A percentile compares a stretch with the other conserved stretches of the same genome.
These are phyloP conservation scores for Marasmius sp. DNA, from an alignment of 1,284 basidiomycete genomes.

Conservation along the genomic window DNA sequence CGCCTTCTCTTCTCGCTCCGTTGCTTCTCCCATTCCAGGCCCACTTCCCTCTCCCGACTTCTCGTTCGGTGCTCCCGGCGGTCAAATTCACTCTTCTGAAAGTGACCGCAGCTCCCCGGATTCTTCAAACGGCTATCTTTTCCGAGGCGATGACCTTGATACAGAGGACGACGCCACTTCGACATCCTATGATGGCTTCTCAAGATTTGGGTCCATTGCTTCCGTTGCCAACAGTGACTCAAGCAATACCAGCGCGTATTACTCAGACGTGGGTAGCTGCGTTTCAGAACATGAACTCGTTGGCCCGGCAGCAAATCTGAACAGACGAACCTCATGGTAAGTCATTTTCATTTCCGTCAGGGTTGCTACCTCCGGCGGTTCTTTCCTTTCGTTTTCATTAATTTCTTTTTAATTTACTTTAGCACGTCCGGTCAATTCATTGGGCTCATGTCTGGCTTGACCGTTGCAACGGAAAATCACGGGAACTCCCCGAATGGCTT, in stretches of 20 bases:
- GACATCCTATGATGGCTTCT: conserved; percentile 44
- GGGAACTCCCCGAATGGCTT: conserved; percentile 28
- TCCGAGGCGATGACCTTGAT: conserved; percentile 42
- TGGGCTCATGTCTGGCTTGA: conserved; percentile 48
- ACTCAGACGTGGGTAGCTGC: conserved; percentile 47
- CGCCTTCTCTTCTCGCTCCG: conserved; percentile 46
- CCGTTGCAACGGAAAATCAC: conserved; percentile 33
- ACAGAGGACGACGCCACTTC: conserved; percentile 49
- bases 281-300: conserved; percentile 30
- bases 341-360: conserved; percentile 19
- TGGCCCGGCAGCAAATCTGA: conserved; percentile 29
- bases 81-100: conserved; percentile 44
- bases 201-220: conserved; percentile 59
- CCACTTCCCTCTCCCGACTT: conserved; percentile 69
- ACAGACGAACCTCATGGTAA: conserved; percentile 52
- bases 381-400: too few species aligned
- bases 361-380: conserved; percentile 4
- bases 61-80: conserved; percentile 58
- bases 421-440: conserved; percentile 37
- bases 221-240: conserved; percentile 60
- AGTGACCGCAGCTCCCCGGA: conserved; percentile 53
- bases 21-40: conserved; percentile 60
- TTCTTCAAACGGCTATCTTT: conserved; percentile 36
- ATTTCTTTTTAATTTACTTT: conserved; percentile 22
- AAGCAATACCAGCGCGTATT: conserved; percentile 50